phyloP scores from a whole-genome alignment of 441 rosid species.

The Raphanus hybrid region DNA sequence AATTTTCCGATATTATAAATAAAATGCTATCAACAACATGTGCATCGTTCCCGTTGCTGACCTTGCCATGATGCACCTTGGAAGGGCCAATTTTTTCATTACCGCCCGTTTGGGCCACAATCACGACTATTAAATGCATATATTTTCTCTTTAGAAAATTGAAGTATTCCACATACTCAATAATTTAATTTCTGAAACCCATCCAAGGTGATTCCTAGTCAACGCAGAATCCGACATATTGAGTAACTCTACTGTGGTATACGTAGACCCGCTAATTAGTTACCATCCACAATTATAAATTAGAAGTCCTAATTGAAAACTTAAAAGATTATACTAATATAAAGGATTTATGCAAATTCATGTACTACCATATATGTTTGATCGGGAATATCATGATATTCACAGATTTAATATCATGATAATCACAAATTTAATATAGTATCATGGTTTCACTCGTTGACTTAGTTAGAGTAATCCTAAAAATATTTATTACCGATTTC shows the following conservation, averaged over 20 bases:
- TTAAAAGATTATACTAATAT: neutral
- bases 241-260: constrained; percentile 10
- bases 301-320: neutral
- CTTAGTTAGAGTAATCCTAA: neutral
- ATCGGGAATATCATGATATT: neutral
- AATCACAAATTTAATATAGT: neutral
- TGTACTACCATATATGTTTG: neutral
- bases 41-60: constrained; percentile 42
- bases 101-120: constrained; percentile 32
- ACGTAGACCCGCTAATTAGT: neutral
- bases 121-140: constrained; percentile 10
- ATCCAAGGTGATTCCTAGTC: constrained; percentile 33
- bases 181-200: constrained; percentile 12
- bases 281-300: neutral
- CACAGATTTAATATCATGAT: neutral
- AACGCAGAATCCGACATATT: constrained; percentile 38
- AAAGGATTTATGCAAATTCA: constrained; percentile 1
- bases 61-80: constrained; percentile 44
- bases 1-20: constrained; percentile 10
- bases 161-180: neutral
- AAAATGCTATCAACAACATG: constrained; percentile 34
- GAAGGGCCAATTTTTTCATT: constrained; percentile 33
- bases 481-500: neutral
- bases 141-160: neutral
- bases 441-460: neutral